Evolutionary conservation across 495 filamentous ascomycete genomes (phyloP).

Genomic region (Penicillium nucicola): DNA sequence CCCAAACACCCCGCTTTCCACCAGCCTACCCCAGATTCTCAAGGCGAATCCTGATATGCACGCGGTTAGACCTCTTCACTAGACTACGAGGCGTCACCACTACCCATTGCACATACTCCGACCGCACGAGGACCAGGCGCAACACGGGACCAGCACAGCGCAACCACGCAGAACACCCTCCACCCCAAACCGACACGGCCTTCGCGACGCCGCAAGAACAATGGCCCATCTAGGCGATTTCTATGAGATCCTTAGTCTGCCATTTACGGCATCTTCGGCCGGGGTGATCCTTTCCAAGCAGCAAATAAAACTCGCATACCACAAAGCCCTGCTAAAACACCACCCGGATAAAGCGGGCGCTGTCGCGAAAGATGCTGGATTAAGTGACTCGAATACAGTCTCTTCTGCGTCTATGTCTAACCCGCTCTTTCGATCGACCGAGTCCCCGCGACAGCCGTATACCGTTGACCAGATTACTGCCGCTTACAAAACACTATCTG

Average conservation of each 20-base stretch:
- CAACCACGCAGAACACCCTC: background rate
- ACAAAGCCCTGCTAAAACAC: slow-evolving; percentile 69
- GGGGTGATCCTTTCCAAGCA: slow-evolving; percentile 30
- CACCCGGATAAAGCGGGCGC: slow-evolving; percentile 72
- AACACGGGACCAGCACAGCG: background rate
- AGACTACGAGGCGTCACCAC: background rate
- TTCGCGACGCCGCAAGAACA: slow-evolving; percentile 22
- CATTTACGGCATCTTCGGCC: slow-evolving; percentile 23
- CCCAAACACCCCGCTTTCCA: slow-evolving; percentile 5
- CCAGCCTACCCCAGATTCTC: background rate
- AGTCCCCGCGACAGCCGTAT: slow-evolving; percentile 21
- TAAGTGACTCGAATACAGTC: background rate
- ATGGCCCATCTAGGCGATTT: slow-evolving; percentile 25
- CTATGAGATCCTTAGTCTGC: slow-evolving; percentile 55
- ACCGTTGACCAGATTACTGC: slow-evolving; percentile 76
- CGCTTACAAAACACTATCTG: slow-evolving; percentile 69
- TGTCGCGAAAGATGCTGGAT: slow-evolving; percentile 11
- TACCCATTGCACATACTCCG: background rate
- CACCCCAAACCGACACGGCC: background rate
- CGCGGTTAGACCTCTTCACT: slow-evolving; percentile 2
- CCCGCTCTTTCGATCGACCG: background rate
- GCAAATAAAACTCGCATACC: slow-evolving; percentile 72
- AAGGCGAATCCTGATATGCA: background rate
- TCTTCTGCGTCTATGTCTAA: background rate
- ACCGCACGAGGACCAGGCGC: background rate